Percentiles rank a stretch among this genome's conserved stretches.
phyloP scores from a whole-genome alignment of 495 filamentous ascomycete genomes.

The Penicillium lagena region DNA sequence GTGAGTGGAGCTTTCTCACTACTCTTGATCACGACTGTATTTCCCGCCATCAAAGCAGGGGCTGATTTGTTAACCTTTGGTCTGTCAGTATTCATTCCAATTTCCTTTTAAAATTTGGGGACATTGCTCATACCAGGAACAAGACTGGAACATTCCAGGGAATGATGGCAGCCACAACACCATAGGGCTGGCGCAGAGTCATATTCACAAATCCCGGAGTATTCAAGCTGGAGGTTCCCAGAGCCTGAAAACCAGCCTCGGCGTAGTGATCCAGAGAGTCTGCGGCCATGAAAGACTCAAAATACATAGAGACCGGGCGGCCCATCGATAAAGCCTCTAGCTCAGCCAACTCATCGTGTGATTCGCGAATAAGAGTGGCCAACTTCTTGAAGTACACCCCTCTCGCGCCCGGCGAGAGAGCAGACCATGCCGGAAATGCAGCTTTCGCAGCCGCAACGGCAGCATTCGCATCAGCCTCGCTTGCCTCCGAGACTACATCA shows the following conservation, averaged over 20 bases:
- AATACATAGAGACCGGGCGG: slow-evolving; percentile 19
- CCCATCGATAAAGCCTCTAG: slow-evolving; percentile 33
- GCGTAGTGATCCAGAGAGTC: slow-evolving; percentile 68
- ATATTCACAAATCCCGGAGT: slow-evolving; percentile 81
- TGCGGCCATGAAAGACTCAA: slow-evolving; percentile 9
- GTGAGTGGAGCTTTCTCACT: slow-evolving; percentile 96
- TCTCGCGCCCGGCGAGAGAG: slow-evolving; percentile 68
- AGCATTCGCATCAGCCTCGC: slow-evolving; percentile 79
- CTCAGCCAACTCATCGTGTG: slow-evolving; percentile 40
- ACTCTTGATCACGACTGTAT: slow-evolving; percentile 86
- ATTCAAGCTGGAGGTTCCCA: slow-evolving; percentile 91
- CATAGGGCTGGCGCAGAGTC: slow-evolving; percentile 83
- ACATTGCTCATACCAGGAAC: slow-evolving; percentile 54
- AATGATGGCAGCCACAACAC: slow-evolving; percentile 92
- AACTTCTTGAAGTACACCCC: slow-evolving; percentile 71
- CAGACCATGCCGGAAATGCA: slow-evolving; percentile 79
- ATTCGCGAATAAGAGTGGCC: slow-evolving; percentile 65
- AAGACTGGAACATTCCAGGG: slow-evolving; percentile 98
- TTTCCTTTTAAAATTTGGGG: too few relatives aligned
- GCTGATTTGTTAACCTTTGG: slow-evolving; percentile 60
- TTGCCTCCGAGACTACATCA: slow-evolving; percentile 67
- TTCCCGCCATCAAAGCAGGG: slow-evolving; percentile 84
- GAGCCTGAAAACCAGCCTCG: slow-evolving; percentile 97
- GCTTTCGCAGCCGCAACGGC: slow-evolving; percentile 85
- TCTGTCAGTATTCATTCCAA: too few relatives aligned